phyloP scores from a whole-genome alignment of 75 land plant species.

The Sequoia sempervirens region DNA sequence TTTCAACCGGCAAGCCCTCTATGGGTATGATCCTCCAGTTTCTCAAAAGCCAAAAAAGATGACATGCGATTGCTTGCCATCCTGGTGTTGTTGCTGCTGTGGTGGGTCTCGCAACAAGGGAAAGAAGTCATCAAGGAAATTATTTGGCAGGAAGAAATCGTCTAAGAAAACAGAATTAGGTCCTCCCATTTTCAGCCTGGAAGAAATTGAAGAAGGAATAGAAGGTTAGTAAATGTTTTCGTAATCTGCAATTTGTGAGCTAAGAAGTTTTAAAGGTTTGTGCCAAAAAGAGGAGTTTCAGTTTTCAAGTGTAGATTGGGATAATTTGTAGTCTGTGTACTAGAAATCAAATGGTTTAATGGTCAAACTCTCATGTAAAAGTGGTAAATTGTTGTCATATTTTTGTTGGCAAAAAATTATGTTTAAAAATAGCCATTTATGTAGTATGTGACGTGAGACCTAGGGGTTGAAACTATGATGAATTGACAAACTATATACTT shows the following conservation, averaged over 20 bases:
- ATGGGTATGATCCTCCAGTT: constrained; percentile 85
- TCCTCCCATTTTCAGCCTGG: constrained; percentile 41
- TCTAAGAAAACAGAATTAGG: constrained; percentile 1
- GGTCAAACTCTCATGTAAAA: no score
- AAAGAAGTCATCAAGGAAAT: constrained; percentile 46
- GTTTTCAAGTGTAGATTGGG: not conserved
- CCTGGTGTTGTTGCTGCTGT: constrained; percentile 43
- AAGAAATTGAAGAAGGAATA: constrained; percentile 73
- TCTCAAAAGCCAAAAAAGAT: constrained; percentile 63
- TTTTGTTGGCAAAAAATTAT: no score
- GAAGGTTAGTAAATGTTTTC: constrained; percentile 15
- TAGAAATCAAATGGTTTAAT: no score
- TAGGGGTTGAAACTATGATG: no score
- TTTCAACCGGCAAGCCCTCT: constrained; percentile 80
- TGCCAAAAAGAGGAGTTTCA: not conserved
- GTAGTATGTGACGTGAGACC: no score
- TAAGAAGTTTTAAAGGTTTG: not conserved
- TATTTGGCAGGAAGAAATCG: constrained; percentile 23
- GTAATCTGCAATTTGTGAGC: not conserved
- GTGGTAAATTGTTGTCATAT: no score
- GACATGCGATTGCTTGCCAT: constrained; percentile 77
- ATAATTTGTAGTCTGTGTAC: no score
- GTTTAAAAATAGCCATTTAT: no score
- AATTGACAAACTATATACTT: no score
- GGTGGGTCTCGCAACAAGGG: constrained; percentile 39